Evolutionary conservation across 2,329 filamentous ascomycete genomes (phyloP), one percentile per base, ranked within the genome.

Genomic region (Neoscytalidium dimidiatum): DNA sequence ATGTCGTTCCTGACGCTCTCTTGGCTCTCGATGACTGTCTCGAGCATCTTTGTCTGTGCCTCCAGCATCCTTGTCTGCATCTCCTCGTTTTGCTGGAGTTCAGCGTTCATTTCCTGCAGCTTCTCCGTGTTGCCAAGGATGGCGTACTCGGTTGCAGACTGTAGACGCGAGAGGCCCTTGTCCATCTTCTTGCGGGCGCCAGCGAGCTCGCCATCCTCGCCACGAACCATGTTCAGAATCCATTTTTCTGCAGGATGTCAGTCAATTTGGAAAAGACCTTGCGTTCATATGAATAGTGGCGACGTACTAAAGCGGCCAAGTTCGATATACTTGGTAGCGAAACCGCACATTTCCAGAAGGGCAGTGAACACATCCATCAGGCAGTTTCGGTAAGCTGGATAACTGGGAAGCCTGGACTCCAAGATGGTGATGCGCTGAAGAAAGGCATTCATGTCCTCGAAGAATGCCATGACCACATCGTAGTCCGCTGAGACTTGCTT

Each of bases 371-470:
- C 78, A 11, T 76, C 73, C 70, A 78, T 76, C 2, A 79, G 65
- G 38, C 73, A 77, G 35, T 72, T 75, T 46, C 74, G 71, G 41
- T 77, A 77, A 1, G 72, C 72, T 19, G 67, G 72, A 28, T 69
- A 48, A 11, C 70, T 68, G 0, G 76, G 74, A 1, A 77, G 67
- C 14, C 75, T 69, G 0, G 68, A 70, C 65, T 79, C 73, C 0
- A 80, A 46, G 7, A 79, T 73, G 0, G 73, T 70, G 1, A 79
- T 71, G 1, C 77, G 71, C 26, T 72, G 67, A 3, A 79, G 68
- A 23, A 80, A 78, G 6, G 74, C 74, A 53, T 75, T 75, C 70
- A 79, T 78, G 14, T 76, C 71, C 1, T 75, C 71, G 60, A 80
- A 80, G 60, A 80, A 81, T 3, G 71, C 71, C 19, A 74, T 70